A percentile compares a stretch with the other conserved stretches of the same genome.
Conservation (phyloP, 345 rosid genomes). For the Brassica napus region Da-Ae NC_063448.1:49073501-49074000, state of each 20-base stretch:
- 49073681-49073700: conserved; percentile 56
- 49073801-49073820: conserved; percentile 57
- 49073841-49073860: conserved; percentile 45
- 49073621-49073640: conserved; percentile 51
- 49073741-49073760: conserved; percentile 51
- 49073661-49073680: conserved; percentile 51
- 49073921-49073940: conserved; percentile 18
- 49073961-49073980: conserved; percentile 54
- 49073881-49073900: conserved; percentile 42
- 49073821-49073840: conserved; percentile 54
- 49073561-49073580: conserved; percentile 34
- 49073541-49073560: background rate
- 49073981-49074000: conserved; percentile 32
- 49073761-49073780: conserved; percentile 58
- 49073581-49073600: conserved; percentile 55
- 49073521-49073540: background rate
- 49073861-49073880: conserved; percentile 29
- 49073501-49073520: background rate
- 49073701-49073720: conserved; percentile 64
- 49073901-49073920: conserved; percentile 45
- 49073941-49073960: conserved; percentile 47
- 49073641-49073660: conserved; percentile 60
- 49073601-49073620: conserved; percentile 37
- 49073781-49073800: conserved; percentile 51
- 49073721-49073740: conserved; percentile 63